phyloP scores from a whole-genome alignment of 495 filamentous ascomycete genomes.

The Penicillium simplicissimum region DNA sequence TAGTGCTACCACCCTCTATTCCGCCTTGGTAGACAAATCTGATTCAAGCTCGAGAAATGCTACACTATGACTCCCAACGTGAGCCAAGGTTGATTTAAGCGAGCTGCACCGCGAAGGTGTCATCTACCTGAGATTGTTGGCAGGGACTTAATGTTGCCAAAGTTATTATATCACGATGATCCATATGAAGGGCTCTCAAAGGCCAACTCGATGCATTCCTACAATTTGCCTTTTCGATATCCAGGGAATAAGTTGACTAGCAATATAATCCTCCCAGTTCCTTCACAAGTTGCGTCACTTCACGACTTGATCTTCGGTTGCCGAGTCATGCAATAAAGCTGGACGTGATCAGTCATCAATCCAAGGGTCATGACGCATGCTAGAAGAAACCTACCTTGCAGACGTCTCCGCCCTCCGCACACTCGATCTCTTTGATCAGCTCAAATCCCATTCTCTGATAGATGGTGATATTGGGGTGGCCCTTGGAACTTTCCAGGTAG shows the following conservation, averaged over 20 bases:
- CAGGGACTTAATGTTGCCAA: background rate
- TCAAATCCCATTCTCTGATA: conserved; percentile 67
- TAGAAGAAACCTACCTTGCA: conserved; percentile 36
- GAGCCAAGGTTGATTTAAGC: background rate
- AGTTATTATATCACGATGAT: background rate
- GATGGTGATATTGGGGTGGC: conserved; percentile 62
- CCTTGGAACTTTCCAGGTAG: conserved; percentile 65
- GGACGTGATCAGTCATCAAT: conserved; percentile 8
- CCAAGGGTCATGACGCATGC: background rate
- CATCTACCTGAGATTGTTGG: background rate
- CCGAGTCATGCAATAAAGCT: conserved; percentile 35
- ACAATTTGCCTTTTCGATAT: background rate
- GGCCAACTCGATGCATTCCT: background rate
- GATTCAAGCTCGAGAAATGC: background rate
- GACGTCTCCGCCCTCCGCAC: conserved; percentile 55
- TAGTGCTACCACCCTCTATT: background rate
- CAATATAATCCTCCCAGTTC: background rate
- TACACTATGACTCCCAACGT: background rate
- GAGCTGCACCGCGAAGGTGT: background rate
- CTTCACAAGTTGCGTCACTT: background rate
- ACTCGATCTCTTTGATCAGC: conserved; percentile 61
- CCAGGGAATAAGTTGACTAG: background rate
- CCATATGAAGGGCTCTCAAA: background rate
- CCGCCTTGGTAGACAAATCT: background rate
- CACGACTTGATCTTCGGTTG: conserved; percentile 21